Evolutionary conservation across 257 asterid genomes (phyloP).

Genomic region (Euphrasia confusa): DNA sequence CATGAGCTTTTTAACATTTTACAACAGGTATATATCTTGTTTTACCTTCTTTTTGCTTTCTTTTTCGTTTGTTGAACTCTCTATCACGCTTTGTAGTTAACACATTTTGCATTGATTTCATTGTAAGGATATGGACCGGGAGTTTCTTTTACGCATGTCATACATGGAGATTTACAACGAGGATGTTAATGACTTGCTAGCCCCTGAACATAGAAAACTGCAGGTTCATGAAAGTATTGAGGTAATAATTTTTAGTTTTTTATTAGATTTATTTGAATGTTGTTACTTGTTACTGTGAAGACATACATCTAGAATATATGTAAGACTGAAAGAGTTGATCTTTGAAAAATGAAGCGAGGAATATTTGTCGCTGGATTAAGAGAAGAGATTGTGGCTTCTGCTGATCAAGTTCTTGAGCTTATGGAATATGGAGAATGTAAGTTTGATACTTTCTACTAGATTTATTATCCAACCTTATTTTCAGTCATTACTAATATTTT

Average conservation of each 20-base stretch:
- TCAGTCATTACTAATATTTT: neutral
- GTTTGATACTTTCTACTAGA: constrained; percentile 22
- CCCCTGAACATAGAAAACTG: constrained; percentile 83
- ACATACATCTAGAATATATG: constrained; percentile 1
- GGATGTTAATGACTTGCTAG: constrained; percentile 91
- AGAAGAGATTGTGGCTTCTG: constrained; percentile 90
- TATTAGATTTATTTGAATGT: neutral
- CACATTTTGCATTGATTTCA: neutral
- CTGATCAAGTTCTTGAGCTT: constrained; percentile 79
- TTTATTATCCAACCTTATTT: neutral
- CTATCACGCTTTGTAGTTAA: too few relatives aligned
- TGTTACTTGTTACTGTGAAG: constrained; percentile 4
- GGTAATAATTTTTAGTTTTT: constrained; percentile 36
- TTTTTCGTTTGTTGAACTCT: neutral
- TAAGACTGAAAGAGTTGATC: neutral
- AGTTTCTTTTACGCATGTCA: constrained; percentile 94
- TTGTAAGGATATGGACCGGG: constrained; percentile 66
- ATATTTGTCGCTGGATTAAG: constrained; percentile 94
- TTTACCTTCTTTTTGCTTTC: neutral
- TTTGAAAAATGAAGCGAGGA: constrained; percentile 59
- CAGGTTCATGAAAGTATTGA: constrained; percentile 94
- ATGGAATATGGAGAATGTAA: constrained; percentile 94
- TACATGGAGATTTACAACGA: constrained; percentile 95
- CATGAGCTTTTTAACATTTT: constrained; percentile 63
- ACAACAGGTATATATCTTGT: constrained; percentile 51